Percentiles rank a stretch among this genome's conserved stretches.
phyloP scores from a whole-genome alignment of 192 early-diverging fungal genomes.

The Mortierella antarctica region DNA sequence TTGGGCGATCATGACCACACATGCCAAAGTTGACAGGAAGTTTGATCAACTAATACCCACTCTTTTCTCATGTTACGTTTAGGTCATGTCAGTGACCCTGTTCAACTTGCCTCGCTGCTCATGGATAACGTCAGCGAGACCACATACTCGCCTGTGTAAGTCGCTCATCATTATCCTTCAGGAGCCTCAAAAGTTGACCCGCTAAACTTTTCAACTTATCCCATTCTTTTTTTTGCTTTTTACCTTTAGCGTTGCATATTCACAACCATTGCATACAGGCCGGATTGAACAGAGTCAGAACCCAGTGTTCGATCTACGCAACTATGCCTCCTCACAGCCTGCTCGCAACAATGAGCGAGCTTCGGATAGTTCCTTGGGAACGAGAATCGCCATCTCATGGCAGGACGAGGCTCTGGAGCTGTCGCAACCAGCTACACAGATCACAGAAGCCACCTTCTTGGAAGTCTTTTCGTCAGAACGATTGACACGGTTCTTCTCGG shows the following conservation, averaged over 20 bases:
- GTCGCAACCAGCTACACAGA: conserved; percentile 41
- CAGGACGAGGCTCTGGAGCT: conserved; percentile 40
- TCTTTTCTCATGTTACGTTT: neutral
- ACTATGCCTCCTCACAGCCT: conserved; percentile 46
- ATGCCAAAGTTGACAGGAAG: neutral
- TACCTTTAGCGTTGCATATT: conserved; percentile 35
- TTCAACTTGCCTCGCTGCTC: conserved; percentile 62
- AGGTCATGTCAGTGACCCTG: conserved; percentile 68
- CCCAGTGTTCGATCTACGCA: conserved; percentile 22
- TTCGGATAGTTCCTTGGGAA: conserved; percentile 42
- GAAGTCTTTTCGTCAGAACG: conserved; percentile 54
- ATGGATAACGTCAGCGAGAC: conserved; percentile 57
- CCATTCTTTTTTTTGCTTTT: neutral
- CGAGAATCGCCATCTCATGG: conserved; percentile 49
- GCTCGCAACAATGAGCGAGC: conserved; percentile 45
- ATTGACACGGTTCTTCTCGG: conserved; percentile 57
- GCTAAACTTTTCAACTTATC: neutral
- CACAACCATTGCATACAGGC: conserved; percentile 43
- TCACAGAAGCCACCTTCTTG: conserved; percentile 49
- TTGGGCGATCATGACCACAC: no score
- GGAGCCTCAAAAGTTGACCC: no score
- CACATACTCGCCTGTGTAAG: conserved; percentile 40
- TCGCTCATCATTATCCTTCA: neutral
- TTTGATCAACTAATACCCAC: neutral
- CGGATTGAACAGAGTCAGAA: conserved; percentile 36